Percentiles rank a stretch among this genome's conserved stretches.
phyloP scores from a whole-genome alignment of 1,284 basidiomycete genomes.

The Boletus mariae region DNA sequence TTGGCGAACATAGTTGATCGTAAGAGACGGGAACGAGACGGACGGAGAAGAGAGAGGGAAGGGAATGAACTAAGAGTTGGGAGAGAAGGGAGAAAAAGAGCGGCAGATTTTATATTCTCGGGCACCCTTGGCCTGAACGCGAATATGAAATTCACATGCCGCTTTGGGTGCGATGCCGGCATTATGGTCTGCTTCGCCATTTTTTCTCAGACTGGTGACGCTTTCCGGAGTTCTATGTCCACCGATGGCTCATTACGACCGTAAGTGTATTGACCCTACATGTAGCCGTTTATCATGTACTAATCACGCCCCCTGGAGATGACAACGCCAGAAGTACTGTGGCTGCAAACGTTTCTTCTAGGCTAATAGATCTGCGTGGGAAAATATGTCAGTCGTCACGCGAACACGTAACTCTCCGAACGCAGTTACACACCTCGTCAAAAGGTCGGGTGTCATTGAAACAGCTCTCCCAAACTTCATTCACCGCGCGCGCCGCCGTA shows the following conservation, averaged over 20 bases:
- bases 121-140: slow-evolving; percentile 1
- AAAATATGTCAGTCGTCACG: slow-evolving; percentile 8
- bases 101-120: slow-evolving; percentile 20
- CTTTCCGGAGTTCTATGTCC: slow-evolving; percentile 8
- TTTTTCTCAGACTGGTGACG: slow-evolving; percentile 3
- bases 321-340: not conserved
- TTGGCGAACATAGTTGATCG: slow-evolving; percentile 36
- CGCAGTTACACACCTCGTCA: slow-evolving; percentile 72
- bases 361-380: slow-evolving; percentile 32
- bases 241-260: slow-evolving; percentile 3
- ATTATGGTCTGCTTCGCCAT: slow-evolving; percentile 10
- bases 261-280: not conserved
- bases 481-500: slow-evolving; percentile 84
- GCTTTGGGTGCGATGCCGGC: slow-evolving; percentile 18
- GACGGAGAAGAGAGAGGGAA: not conserved
- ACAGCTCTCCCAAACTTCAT: slow-evolving; percentile 96
- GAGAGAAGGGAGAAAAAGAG: not conserved
- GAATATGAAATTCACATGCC: slow-evolving; percentile 26
- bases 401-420: not conserved
- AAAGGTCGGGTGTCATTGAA: slow-evolving; percentile 95
- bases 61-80: slow-evolving; percentile 16
- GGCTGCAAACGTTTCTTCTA: no score
- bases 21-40: slow-evolving; percentile 3
- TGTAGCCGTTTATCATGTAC: not conserved
- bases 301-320: slow-evolving; percentile 6